A percentile compares a stretch with the other conserved stretches of the same genome.
Conservation (phyloP, 2,329 filamentous ascomycete genomes). For the Canariomyces notabilis region DNA sequence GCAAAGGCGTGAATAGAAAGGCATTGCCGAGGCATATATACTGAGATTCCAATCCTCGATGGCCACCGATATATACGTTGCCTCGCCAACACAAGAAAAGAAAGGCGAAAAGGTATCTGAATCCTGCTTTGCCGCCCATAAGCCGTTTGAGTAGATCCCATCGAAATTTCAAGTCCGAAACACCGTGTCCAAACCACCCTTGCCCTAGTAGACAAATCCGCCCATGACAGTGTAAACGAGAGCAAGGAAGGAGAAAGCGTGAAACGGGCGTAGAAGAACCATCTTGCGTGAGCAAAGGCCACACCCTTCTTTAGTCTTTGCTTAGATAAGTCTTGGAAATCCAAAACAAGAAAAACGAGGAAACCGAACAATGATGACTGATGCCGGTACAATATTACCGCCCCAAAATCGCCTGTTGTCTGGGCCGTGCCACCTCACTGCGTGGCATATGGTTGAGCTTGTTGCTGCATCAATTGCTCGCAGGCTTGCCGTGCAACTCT, state of each 20-base stretch:
- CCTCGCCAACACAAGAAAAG: no score
- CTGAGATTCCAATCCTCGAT: no score
- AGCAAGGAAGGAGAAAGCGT: background rate
- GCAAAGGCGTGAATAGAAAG: no score
- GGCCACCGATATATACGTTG: no score
- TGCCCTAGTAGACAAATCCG: background rate
- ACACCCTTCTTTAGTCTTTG: background rate
- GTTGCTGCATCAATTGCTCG: constrained; percentile 29
- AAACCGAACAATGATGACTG: background rate
- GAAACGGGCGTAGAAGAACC: constrained; percentile 3
- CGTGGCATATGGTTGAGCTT: constrained; percentile 17
- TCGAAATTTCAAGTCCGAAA: background rate
- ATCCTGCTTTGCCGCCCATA: background rate
- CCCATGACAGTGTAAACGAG: background rate
- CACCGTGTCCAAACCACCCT: background rate
- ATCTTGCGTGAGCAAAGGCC: background rate
- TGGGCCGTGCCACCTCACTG: constrained; percentile 9
- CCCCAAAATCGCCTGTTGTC: background rate
- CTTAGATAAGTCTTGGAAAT: background rate
- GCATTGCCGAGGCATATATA: no score
- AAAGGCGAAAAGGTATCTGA: background rate
- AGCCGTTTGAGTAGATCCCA: background rate
- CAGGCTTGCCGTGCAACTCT: constrained; percentile 36
- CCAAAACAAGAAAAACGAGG: background rate
- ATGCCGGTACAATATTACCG: constrained; percentile 4